These are phyloP conservation scores for Nitzschia palea DNA, from an alignment of 108 stramenopile species.

Conservation along the genomic window DNA sequence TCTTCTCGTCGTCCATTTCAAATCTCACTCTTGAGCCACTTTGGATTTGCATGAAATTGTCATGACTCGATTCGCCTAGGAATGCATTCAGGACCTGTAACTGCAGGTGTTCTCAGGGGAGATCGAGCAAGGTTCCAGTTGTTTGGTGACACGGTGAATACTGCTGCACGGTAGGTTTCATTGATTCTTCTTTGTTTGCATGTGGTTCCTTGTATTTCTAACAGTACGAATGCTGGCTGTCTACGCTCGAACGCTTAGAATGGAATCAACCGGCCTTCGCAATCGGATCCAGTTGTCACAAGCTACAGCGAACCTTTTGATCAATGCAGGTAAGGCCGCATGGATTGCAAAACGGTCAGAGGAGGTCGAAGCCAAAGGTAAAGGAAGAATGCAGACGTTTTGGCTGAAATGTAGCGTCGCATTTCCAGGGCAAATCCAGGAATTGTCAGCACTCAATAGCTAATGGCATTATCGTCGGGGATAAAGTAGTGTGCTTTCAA, in stretches of 20 bases:
- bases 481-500: no score
- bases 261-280: constrained; percentile 48
- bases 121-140: constrained; percentile 20
- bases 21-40: no score
- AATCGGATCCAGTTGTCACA: constrained; percentile 46
- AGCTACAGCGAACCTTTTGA: constrained; percentile 45
- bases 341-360: constrained; percentile 45
- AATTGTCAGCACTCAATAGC: no score
- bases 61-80: not conserved
- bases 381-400: constrained; percentile 61
- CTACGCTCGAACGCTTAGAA: no score
- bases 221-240: constrained; percentile 11
- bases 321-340: constrained; percentile 28
- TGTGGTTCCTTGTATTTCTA: not conserved
- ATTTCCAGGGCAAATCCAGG: no score
- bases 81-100: constrained; percentile 13
- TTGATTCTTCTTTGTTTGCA: not conserved
- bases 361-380: constrained; percentile 53
- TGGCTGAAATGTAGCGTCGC: no score
- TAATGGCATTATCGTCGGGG: no score
- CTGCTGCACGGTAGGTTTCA: not conserved
- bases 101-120: constrained; percentile 17
- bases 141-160: constrained; percentile 24
- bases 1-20: no score
- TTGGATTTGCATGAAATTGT: no score